Conservation (phyloP, 2,329 filamentous ascomycete species). For the Botryotinia globosa region DNA sequence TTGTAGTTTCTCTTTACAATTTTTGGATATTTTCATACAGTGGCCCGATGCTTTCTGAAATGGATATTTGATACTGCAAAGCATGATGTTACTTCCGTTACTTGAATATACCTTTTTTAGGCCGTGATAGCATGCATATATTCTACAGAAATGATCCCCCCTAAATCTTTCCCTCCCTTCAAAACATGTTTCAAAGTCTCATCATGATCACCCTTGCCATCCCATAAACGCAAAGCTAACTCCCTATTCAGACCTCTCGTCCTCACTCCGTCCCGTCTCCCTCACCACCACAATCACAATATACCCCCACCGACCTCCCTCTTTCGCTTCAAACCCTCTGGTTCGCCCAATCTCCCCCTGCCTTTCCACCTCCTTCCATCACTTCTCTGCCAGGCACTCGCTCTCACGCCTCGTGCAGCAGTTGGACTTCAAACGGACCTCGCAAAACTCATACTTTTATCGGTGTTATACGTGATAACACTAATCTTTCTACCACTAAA, state of each 20-base stretch:
- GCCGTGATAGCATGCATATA: not conserved
- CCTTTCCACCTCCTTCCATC: conserved; percentile 33
- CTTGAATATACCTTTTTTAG: not conserved
- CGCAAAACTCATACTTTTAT: conserved; percentile 37
- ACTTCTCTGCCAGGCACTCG: conserved; percentile 22
- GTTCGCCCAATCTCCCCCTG: conserved; percentile 34
- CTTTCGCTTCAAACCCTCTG: conserved; percentile 38
- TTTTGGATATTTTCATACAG: not conserved
- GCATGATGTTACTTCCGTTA: not conserved
- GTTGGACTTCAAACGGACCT: conserved; percentile 32
- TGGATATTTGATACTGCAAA: not conserved
- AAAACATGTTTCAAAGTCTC: no score
- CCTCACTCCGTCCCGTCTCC: not conserved
- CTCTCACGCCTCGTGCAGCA: conserved; percentile 23
- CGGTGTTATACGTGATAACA: conserved; percentile 37
- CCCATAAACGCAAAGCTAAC: not conserved
- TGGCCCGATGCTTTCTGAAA: not conserved
- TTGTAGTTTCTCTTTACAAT: not conserved
- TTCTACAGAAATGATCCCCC: not conserved
- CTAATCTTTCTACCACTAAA: conserved; percentile 38
- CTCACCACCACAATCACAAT: not conserved
- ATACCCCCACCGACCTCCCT: conserved; percentile 25
- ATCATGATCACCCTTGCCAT: not conserved
- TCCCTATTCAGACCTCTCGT: not conserved
- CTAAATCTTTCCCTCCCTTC: no score